A percentile compares a stretch with the other conserved stretches of the same genome.
phyloP scores from a whole-genome alignment of 176 grass and related monocot species.

The Cymbopogon citratus region DNA sequence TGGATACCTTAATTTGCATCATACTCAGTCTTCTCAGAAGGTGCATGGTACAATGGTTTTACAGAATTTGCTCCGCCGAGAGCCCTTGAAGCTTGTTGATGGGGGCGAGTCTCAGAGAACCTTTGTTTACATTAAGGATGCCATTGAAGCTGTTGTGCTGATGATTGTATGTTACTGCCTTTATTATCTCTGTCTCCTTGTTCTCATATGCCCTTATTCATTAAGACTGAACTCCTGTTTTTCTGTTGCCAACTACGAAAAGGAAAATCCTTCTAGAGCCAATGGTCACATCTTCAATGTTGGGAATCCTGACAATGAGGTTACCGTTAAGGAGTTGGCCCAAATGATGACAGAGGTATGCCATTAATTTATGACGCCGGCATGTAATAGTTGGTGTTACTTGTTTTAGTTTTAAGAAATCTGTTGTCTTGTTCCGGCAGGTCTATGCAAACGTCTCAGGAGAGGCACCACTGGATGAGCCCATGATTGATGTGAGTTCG shows the following conservation, averaged over 20 bases:
- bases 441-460: conserved; percentile 79
- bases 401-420: neutral
- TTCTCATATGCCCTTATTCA: neutral
- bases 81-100: conserved; percentile 88
- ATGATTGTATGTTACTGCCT: conserved; percentile 62
- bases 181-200: neutral
- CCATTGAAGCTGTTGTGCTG: conserved; percentile 93
- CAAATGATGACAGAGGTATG: conserved; percentile 89
- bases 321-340: conserved; percentile 78
- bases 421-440: conserved; percentile 23
- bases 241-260: neutral
- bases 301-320: conserved; percentile 95
- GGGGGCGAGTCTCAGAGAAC: conserved; percentile 89
- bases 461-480: conserved; percentile 61
- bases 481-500: conserved; percentile 75
- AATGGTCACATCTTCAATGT: conserved; percentile 96
- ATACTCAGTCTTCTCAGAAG: conserved; percentile 4
- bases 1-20: neutral
- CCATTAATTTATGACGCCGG: neutral
- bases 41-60: conserved; percentile 23
- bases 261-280: conserved; percentile 87
- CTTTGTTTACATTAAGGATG: conserved; percentile 97
- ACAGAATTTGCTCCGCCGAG: conserved; percentile 85
- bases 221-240: neutral
- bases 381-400: neutral